phyloP scores from a whole-genome alignment of 2,329 filamentous ascomycete genomes.

The Botryotinia globosa region DNA sequence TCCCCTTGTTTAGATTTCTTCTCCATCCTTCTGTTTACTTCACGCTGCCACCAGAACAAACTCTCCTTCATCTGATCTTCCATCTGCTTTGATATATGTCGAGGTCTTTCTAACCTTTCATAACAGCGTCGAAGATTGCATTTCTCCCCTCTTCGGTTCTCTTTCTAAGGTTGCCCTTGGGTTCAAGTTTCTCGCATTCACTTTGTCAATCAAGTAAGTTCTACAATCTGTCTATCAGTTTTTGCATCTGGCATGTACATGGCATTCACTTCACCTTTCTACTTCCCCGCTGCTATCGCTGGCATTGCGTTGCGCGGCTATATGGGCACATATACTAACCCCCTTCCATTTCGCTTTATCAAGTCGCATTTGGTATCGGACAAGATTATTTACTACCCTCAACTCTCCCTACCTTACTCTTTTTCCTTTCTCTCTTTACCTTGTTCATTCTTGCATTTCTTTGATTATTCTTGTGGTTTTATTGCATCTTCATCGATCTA shows the following conservation, averaged over 20 bases:
- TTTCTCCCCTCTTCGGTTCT: not conserved
- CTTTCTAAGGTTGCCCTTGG: not conserved
- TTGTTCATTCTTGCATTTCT: too few species aligned
- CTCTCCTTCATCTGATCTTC: not conserved
- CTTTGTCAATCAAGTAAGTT: not conserved
- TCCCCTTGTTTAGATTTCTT: not conserved
- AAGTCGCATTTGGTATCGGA: not conserved
- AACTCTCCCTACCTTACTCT: not conserved
- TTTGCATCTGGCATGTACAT: not conserved
- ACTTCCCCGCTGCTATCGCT: not conserved
- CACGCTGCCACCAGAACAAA: not conserved
- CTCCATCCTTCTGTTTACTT: not conserved
- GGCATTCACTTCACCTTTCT: not conserved
- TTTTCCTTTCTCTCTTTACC: not conserved
- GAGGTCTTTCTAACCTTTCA: not conserved
- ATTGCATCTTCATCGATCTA: not conserved
- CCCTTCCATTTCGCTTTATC: not conserved
- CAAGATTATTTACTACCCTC: not conserved
- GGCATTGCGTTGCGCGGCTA: not conserved
- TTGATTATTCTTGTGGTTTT: not conserved
- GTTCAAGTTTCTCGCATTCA: slow-evolving; percentile 1
- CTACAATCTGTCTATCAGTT: not conserved
- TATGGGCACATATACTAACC: too few species aligned
- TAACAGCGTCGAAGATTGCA: not conserved
- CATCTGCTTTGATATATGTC: not conserved